Evolutionary conservation across 306 rosid genomes (phyloP).

Genomic region (Cucumis melo): DNA sequence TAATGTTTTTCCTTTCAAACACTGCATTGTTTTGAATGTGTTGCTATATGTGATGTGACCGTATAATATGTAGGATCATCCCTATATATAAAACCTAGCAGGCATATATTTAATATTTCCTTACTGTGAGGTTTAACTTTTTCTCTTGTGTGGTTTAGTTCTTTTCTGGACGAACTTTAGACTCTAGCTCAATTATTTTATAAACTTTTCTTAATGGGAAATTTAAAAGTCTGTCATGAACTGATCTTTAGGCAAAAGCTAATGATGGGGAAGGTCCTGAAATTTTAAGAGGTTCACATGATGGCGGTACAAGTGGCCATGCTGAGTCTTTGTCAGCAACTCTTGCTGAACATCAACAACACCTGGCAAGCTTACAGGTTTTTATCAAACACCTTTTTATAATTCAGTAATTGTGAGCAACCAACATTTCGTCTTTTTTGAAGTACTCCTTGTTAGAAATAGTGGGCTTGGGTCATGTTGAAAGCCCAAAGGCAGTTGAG

Average conservation of each 20-base stretch:
- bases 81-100: neutral
- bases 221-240: neutral
- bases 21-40: neutral
- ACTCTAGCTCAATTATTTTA: neutral
- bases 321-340: conserved; percentile 86
- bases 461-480: no score
- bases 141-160: neutral
- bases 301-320: conserved; percentile 79
- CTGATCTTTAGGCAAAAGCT: conserved; percentile 69
- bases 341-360: conserved; percentile 98
- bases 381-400: conserved; percentile 3
- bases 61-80: neutral
- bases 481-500: no score
- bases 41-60: neutral
- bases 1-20: neutral
- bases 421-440: neutral
- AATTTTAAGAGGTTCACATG: conserved; percentile 60
- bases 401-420: neutral
- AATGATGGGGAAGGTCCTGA: conserved; percentile 98
- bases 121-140: neutral
- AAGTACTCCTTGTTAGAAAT: neutral
- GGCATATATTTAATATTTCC: neutral
- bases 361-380: conserved; percentile 99
- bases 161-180: neutral
- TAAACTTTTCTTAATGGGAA: neutral